These are phyloP conservation scores for Hanseniaspora singularis DNA, from an alignment of 805 yeast species.

Conservation along the genomic window DNA sequence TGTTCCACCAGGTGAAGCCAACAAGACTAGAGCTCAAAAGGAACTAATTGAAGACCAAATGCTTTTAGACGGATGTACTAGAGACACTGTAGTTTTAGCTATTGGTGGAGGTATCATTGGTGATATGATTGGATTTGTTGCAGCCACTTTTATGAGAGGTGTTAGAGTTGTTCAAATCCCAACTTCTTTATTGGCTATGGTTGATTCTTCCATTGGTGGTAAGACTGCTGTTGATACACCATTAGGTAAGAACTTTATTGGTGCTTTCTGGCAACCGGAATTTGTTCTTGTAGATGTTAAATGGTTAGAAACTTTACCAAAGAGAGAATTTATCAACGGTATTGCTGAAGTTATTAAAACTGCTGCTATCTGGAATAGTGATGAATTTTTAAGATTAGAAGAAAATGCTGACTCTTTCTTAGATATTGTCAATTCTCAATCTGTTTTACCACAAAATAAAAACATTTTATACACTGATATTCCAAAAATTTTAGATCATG, in stretches of 20 bases:
- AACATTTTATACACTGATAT: slow-evolving; percentile 48
- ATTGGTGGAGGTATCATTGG: slow-evolving; percentile 98
- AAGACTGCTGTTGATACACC: slow-evolving; percentile 98
- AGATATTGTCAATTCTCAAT: slow-evolving; percentile 42
- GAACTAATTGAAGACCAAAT: slow-evolving; percentile 87
- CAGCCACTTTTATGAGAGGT: slow-evolving; percentile 99
- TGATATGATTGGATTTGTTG: slow-evolving; percentile 97
- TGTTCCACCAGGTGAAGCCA: slow-evolving; percentile 87
- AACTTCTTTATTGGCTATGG: slow-evolving; percentile 90
- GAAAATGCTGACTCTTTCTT: slow-evolving; percentile 57
- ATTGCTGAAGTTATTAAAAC: slow-evolving; percentile 98
- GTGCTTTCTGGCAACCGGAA: slow-evolving; percentile 95
- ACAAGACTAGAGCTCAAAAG: slow-evolving; percentile 77
- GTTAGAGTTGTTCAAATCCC: slow-evolving; percentile 89
- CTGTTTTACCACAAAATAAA: slow-evolving; percentile 27
- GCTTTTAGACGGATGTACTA: slow-evolving; percentile 72
- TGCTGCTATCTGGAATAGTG: slow-evolving; percentile 94
- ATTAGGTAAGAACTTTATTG: slow-evolving; percentile 85
- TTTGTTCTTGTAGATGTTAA: slow-evolving; percentile 78
- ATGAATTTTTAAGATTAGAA: slow-evolving; percentile 77
- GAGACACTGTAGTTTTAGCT: slow-evolving; percentile 89
- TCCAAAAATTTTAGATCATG: slow-evolving; percentile 54
- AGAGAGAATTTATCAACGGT: slow-evolving; percentile 90
- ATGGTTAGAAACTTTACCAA: slow-evolving; percentile 78
- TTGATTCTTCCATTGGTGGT: slow-evolving; percentile 95